Percentiles rank a stretch among this genome's conserved stretches.
Evolutionary conservation across 306 rosid species (phyloP).

Genomic region (Senna tora): DNA sequence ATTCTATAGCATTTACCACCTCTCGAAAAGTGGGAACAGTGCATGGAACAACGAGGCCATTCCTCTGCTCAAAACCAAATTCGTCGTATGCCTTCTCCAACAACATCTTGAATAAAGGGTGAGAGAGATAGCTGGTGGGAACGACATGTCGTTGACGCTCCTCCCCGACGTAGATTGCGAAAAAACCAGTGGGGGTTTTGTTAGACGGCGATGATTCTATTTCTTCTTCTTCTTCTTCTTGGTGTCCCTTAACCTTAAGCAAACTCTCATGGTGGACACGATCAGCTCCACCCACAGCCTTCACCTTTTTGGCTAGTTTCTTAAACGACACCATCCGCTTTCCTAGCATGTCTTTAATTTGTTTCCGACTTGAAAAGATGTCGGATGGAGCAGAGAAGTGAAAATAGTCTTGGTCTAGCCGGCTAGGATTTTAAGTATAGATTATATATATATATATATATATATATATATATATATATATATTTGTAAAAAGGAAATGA

Average conservation of each 20-base stretch:
- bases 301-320: conserved; percentile 69
- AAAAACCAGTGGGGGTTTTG: conserved; percentile 72
- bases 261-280: conserved; percentile 48
- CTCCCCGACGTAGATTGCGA: conserved; percentile 80
- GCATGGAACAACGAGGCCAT: conserved; percentile 80
- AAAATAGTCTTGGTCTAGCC: too few species aligned
- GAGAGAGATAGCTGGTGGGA: conserved; percentile 75
- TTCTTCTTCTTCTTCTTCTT: too few species aligned
- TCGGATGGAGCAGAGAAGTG: conserved; percentile 16
- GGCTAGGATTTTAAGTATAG: too few species aligned
- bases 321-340: conserved; percentile 63
- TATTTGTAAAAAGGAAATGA: conserved; percentile 9
- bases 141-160: conserved; percentile 72
- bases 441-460: too few species aligned
- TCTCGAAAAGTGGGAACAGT: conserved; percentile 72
- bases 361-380: background rate
- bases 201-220: conserved; percentile 12
- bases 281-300: conserved; percentile 45
- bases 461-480: too few species aligned
- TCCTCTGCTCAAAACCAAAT: conserved; percentile 80
- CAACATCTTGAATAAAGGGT: conserved; percentile 87
- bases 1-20: conserved; percentile 72
- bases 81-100: conserved; percentile 76
- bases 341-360: conserved; percentile 65
- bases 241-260: conserved; percentile 45